These are phyloP conservation scores for Kwoniella newhampshirensis DNA, from an alignment of 768 basidiomycete species.

Conservation along the genomic window DNA sequence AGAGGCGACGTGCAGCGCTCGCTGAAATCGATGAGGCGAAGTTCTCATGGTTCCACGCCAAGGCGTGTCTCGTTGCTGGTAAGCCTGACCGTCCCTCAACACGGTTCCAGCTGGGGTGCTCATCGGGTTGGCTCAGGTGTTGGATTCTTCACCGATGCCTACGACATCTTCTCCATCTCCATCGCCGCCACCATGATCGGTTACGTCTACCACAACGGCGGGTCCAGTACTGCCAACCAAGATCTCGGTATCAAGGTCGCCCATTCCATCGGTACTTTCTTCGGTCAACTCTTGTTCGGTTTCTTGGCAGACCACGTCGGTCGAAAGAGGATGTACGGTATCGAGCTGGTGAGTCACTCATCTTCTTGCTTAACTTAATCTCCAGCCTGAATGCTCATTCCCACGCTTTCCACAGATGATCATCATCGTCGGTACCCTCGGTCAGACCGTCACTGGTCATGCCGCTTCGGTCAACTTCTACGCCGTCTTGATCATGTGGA, in stretches of 20 bases:
- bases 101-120: slow-evolving; percentile 58
- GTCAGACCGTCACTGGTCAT: slow-evolving; percentile 65
- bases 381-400: no score
- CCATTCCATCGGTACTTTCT: slow-evolving; percentile 53
- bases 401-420: slow-evolving; percentile 45
- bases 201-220: slow-evolving; percentile 64
- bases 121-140: slow-evolving; percentile 63
- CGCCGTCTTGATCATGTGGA: slow-evolving; percentile 77
- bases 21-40: slow-evolving; percentile 81
- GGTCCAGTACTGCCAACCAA: slow-evolving; percentile 62
- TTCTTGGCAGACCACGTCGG: slow-evolving; percentile 53
- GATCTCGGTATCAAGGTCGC: slow-evolving; percentile 54
- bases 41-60: slow-evolving; percentile 87
- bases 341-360: slow-evolving; percentile 48
- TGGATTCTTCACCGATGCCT: slow-evolving; percentile 80
- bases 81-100: slow-evolving; percentile 54
- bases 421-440: slow-evolving; percentile 54
- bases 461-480: slow-evolving; percentile 69
- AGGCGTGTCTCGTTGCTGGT: slow-evolving; percentile 57
- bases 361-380: no score
- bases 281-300: slow-evolving; percentile 53
- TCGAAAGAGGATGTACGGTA: slow-evolving; percentile 57
- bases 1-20: slow-evolving; percentile 74
- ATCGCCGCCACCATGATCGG: slow-evolving; percentile 80
- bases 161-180: slow-evolving; percentile 76